These are phyloP conservation scores for Metschnikowia chrysomelidarum DNA, from an alignment of 805 yeast genomes.

Conservation along the genomic window DNA sequence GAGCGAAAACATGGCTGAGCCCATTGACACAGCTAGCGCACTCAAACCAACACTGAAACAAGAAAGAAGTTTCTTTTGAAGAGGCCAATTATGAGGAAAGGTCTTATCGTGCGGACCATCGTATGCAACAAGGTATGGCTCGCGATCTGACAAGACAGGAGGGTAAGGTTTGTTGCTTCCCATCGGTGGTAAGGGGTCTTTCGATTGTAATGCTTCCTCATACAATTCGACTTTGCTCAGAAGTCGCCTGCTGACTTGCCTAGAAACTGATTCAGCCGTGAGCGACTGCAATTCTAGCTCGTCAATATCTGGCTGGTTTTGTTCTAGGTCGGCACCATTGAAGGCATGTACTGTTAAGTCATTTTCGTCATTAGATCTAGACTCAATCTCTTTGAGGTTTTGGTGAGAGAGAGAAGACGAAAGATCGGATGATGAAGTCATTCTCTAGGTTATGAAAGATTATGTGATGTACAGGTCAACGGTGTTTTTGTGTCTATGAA, in stretches of 20 bases:
- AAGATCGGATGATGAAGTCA: slow-evolving; percentile 5
- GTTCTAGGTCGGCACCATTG: slow-evolving; percentile 7
- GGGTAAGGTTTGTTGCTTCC: slow-evolving; percentile 68
- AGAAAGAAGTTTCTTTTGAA: slow-evolving; percentile 22
- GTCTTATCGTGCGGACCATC: slow-evolving; percentile 78
- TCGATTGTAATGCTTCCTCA: slow-evolving; percentile 24
- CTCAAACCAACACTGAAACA: slow-evolving; percentile 30
- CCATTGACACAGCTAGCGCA: slow-evolving; percentile 51
- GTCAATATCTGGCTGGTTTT: not conserved
- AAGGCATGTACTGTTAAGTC: slow-evolving; percentile 11
- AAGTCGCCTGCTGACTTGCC: slow-evolving; percentile 19
- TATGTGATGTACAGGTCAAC: no score
- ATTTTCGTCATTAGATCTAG: slow-evolving; percentile 8
- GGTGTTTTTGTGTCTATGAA: no score
- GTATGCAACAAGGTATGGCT: slow-evolving; percentile 62
- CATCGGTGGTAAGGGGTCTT: slow-evolving; percentile 47
- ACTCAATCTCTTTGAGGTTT: slow-evolving; percentile 11
- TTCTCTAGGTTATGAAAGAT: no score
- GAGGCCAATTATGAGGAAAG: slow-evolving; percentile 79
- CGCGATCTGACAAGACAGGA: slow-evolving; percentile 53
- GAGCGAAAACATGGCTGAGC: slow-evolving; percentile 80
- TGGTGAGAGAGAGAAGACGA: slow-evolving; percentile 7
- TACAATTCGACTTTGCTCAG: slow-evolving; percentile 29
- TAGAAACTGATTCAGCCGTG: slow-evolving; percentile 15
- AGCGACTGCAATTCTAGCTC: slow-evolving; percentile 13